Percentiles rank a stretch among this genome's conserved stretches.
Conservation (phyloP, 2,329 filamentous ascomycete species). For the Pseudonectria buxi region DNA sequence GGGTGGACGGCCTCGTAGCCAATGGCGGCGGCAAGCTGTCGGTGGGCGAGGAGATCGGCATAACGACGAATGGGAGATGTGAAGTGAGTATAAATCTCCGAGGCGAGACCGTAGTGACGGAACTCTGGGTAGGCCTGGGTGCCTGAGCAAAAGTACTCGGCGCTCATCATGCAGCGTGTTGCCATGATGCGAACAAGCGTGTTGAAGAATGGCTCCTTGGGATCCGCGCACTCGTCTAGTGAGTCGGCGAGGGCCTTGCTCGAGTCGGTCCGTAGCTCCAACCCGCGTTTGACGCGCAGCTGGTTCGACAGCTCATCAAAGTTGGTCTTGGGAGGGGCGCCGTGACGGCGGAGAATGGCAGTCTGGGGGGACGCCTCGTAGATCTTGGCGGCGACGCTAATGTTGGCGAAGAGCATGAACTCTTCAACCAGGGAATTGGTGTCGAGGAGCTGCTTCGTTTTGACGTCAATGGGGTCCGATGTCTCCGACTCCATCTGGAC, state of each 20-base stretch:
- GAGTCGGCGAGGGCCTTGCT: constrained; percentile 92
- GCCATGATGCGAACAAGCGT: constrained; percentile 95
- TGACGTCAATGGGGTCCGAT: constrained; percentile 90
- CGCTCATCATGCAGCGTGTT: constrained; percentile 97
- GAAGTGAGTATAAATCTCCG: constrained; percentile 97
- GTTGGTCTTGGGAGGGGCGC: constrained; percentile 85
- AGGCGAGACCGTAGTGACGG: constrained; percentile 92
- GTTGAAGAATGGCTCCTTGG: constrained; percentile 90
- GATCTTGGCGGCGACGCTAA: constrained; percentile 84
- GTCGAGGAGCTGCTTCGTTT: constrained; percentile 88
- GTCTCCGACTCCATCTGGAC: constrained; percentile 94
- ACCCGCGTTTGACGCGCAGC: constrained; percentile 74
- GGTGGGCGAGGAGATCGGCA: constrained; percentile 89
- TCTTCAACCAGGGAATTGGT: constrained; percentile 98
- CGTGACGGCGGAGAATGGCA: constrained; percentile 87
- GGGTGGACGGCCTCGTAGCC: constrained; percentile 84
- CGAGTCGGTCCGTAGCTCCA: constrained; percentile 76
- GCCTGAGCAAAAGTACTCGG: constrained; percentile 95
- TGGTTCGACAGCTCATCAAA: constrained; percentile 93
- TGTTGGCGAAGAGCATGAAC: constrained; percentile 98
- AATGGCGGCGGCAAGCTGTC: constrained; percentile 92
- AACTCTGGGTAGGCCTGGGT: constrained; percentile 91
- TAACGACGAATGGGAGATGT: constrained; percentile 96
- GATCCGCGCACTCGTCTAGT: constrained; percentile 75
- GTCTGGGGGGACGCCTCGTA: constrained; percentile 92